A percentile compares a stretch with the other conserved stretches of the same genome.
Evolutionary conservation across 495 filamentous ascomycete species (phyloP).

Genomic region (Penicillium coffeae): DNA sequence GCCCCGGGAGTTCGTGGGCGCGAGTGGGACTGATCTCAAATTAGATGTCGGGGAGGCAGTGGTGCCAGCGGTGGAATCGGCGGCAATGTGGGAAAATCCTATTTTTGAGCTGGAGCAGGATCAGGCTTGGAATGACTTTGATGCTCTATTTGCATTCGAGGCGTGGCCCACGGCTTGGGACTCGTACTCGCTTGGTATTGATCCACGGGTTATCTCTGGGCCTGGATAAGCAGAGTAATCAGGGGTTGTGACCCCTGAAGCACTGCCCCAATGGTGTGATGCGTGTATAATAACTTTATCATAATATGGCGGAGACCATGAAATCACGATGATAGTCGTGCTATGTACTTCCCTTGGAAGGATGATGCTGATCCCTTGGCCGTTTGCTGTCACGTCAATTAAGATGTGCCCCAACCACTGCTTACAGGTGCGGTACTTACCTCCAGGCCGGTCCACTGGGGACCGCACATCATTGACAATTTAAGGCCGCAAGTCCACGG

Average conservation of each 20-base stretch:
- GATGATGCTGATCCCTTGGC: background rate
- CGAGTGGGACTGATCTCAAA: slow-evolving; percentile 9
- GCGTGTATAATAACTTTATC: background rate
- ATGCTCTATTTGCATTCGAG: slow-evolving; percentile 32
- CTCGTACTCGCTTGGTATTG: slow-evolving; percentile 9
- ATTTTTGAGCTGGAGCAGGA: slow-evolving; percentile 1
- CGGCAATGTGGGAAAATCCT: background rate
- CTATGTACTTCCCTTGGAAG: background rate
- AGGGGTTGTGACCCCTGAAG: background rate
- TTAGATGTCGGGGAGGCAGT: slow-evolving; percentile 10
- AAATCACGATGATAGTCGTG: background rate
- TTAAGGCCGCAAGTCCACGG: background rate
- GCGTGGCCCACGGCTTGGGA: slow-evolving; percentile 6
- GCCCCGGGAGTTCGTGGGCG: background rate
- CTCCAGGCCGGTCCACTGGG: too few species aligned
- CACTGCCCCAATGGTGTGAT: background rate
- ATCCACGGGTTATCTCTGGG: slow-evolving; percentile 13
- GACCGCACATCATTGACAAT: background rate
- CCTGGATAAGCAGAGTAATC: slow-evolving; percentile 1
- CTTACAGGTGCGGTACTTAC: too few species aligned
- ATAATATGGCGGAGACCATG: too few species aligned
- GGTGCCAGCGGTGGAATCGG: slow-evolving; percentile 10
- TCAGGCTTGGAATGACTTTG: slow-evolving; percentile 37
- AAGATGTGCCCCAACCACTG: background rate
- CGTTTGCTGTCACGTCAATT: background rate